phyloP scores from a whole-genome alignment of 192 early-diverging fungal genomes.

The Rhizophlyctis rosea region DNA sequence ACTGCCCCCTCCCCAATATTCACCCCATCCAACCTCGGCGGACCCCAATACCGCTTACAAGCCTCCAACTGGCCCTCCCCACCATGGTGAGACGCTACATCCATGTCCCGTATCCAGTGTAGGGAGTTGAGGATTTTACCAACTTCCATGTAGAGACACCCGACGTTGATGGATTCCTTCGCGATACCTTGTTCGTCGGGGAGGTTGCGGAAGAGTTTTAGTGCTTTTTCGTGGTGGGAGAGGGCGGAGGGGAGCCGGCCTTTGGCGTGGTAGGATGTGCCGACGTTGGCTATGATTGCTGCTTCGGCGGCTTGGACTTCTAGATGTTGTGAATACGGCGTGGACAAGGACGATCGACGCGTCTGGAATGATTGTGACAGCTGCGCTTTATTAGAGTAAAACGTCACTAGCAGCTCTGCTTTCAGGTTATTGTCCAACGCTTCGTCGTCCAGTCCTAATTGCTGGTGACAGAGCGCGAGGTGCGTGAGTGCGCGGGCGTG shows the following conservation, averaged over 20 bases:
- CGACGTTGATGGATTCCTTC: constrained; percentile 22
- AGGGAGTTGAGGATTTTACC: constrained; percentile 29
- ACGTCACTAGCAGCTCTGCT: constrained; percentile 22
- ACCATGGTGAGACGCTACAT: not conserved
- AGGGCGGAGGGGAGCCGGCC: constrained; percentile 33
- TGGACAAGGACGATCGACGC: constrained; percentile 18
- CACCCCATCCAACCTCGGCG: constrained; percentile 28
- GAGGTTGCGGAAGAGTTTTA: constrained; percentile 27
- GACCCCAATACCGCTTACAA: constrained; percentile 27
- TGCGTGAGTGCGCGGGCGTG: constrained; percentile 49
- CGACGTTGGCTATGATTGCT: constrained; percentile 34
- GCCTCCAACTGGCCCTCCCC: constrained; percentile 9
- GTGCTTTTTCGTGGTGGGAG: constrained; percentile 27
- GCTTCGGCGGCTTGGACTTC: constrained; percentile 30
- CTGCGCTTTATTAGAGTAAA: constrained; percentile 13
- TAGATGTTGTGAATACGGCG: constrained; percentile 14
- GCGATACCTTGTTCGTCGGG: constrained; percentile 13
- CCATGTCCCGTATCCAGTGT: constrained; percentile 45
- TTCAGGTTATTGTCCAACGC: constrained; percentile 31
- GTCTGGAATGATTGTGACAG: constrained; percentile 3
- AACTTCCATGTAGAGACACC: constrained; percentile 31
- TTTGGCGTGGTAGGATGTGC: constrained; percentile 33
- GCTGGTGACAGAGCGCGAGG: constrained; percentile 44
- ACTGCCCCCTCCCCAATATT: constrained; percentile 32
- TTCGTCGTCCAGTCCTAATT: constrained; percentile 41